phyloP scores from a whole-genome alignment of 2,329 filamentous ascomycete genomes.

The Cladophialophora chaetospira region DNA sequence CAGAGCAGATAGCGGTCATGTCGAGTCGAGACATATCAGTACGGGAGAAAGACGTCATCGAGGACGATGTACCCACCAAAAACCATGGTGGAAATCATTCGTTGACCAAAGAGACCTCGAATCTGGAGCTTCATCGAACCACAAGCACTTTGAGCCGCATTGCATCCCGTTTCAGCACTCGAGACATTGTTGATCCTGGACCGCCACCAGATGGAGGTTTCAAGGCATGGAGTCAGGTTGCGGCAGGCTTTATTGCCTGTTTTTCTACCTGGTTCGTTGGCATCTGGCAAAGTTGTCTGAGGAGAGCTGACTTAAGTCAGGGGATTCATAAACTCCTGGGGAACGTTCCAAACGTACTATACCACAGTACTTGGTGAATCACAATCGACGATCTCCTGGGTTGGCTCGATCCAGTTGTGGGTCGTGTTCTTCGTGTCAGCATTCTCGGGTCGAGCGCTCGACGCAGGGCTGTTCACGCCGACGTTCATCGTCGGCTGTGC shows the following conservation, averaged over 20 bases:
- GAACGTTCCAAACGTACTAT: slow-evolving; percentile 60
- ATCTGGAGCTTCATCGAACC: slow-evolving; percentile 14
- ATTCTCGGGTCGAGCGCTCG: slow-evolving; percentile 54
- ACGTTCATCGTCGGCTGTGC: slow-evolving; percentile 47
- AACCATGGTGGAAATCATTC: background rate
- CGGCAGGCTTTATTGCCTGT: slow-evolving; percentile 55
- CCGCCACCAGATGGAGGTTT: slow-evolving; percentile 41
- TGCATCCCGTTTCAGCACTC: slow-evolving; percentile 24
- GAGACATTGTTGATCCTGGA: slow-evolving; percentile 27
- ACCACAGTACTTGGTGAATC: slow-evolving; percentile 42
- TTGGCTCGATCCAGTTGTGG: slow-evolving; percentile 54
- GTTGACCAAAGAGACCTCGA: slow-evolving; percentile 17
- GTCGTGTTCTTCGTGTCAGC: slow-evolving; percentile 55
- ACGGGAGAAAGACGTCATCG: slow-evolving; percentile 22
- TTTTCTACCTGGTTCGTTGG: slow-evolving; percentile 55
- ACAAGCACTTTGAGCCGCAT: slow-evolving; percentile 24
- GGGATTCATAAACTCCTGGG: slow-evolving; percentile 57
- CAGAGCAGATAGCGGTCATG: slow-evolving; percentile 13
- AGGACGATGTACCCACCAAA: background rate
- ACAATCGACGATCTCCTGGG: slow-evolving; percentile 55
- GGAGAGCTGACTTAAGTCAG: slow-evolving; percentile 6
- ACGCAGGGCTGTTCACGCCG: slow-evolving; percentile 54
- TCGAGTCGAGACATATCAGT: slow-evolving; percentile 21
- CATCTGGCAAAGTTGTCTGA: background rate
- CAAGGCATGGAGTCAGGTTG: slow-evolving; percentile 59